These are phyloP conservation scores for Nyssa sinensis DNA, from an alignment of 148 eudicot species.

Conservation along the genomic window DNA sequence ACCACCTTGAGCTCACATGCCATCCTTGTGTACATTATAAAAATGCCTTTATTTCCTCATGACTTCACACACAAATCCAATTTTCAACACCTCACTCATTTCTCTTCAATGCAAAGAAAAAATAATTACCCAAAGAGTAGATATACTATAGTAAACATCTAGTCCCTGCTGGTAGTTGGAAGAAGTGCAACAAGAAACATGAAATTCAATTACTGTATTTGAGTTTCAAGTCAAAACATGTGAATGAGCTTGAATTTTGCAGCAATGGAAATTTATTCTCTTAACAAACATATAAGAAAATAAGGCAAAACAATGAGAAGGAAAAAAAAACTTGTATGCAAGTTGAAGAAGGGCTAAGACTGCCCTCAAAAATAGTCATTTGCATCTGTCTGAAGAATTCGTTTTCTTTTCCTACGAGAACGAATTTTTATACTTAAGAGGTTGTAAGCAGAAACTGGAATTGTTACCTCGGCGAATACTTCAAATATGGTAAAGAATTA, in stretches of 20 bases:
- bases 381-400: too few relatives aligned
- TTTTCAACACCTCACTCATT: constrained; percentile 37
- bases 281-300: neutral
- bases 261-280: constrained; percentile 3
- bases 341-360: neutral
- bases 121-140: constrained; percentile 18
- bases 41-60: constrained; percentile 7
- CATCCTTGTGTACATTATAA: constrained; percentile 28
- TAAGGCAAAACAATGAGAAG: neutral
- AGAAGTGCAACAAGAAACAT: neutral
- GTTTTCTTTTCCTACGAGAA: too few relatives aligned
- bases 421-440: neutral
- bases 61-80: constrained; percentile 17
- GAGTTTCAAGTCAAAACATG: neutral
- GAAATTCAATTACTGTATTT: neutral
- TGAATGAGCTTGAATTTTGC: neutral
- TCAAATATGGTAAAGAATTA: constrained; percentile 36
- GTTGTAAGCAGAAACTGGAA: neutral
- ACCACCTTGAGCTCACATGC: constrained; percentile 59
- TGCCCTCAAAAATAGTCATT: too few relatives aligned
- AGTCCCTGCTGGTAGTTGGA: neutral
- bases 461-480: neutral
- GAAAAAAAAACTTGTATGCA: neutral
- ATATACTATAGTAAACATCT: too few relatives aligned
- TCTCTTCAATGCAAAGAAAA: constrained; percentile 43